Conservation (phyloP, 2,329 filamentous ascomycete genomes). For the Aspergillus oerlinghausenensis region DNA sequence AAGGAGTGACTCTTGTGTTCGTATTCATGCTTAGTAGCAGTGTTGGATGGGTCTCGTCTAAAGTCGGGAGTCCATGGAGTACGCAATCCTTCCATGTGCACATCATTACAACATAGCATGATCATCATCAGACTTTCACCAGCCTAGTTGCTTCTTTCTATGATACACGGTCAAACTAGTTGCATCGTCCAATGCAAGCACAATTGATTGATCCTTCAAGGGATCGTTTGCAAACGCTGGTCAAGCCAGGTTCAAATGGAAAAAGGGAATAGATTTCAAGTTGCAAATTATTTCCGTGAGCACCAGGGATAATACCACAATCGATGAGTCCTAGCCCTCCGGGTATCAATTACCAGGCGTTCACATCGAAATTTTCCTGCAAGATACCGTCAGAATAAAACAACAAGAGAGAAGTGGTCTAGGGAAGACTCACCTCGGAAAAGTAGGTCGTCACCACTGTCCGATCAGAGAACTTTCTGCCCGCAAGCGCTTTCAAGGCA, state of each 20-base stretch:
- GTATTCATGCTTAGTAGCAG: background rate
- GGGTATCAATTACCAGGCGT: constrained; percentile 65
- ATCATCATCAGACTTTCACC: background rate
- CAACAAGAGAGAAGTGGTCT: background rate
- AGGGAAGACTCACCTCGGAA: constrained; percentile 63
- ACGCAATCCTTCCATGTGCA: background rate
- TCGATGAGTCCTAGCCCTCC: background rate
- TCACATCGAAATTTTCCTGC: constrained; percentile 90
- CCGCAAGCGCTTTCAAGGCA: constrained; percentile 83
- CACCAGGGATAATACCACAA: background rate
- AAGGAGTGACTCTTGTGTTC: background rate
- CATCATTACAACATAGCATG: background rate
- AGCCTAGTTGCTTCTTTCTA: background rate
- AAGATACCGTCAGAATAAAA: constrained; percentile 20
- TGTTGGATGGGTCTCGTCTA: background rate
- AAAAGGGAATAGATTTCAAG: background rate
- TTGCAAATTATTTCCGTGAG: background rate
- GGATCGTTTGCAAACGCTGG: background rate
- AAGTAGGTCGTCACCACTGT: constrained; percentile 97
- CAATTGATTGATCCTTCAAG: background rate
- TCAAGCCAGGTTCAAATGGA: background rate
- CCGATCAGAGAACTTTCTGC: constrained; percentile 90
- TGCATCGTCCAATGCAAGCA: background rate
- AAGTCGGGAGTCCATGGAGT: background rate
- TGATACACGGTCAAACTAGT: background rate